phyloP scores from a whole-genome alignment of 345 rosid species.

The Citrus cavaleriei region DNA sequence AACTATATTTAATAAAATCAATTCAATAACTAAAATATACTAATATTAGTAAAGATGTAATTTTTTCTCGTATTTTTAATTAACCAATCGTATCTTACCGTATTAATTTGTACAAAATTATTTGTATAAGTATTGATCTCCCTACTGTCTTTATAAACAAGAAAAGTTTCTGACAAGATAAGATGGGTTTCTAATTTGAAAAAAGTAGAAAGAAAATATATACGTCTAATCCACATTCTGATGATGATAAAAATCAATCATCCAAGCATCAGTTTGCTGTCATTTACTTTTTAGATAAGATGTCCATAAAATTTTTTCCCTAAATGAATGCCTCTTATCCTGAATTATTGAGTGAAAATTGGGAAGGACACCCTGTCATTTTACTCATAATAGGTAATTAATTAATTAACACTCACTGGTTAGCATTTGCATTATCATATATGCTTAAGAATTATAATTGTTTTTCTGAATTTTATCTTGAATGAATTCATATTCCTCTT shows the following conservation, averaged over 20 bases:
- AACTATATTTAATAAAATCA: too few species aligned
- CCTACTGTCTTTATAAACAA: background rate
- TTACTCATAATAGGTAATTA: background rate
- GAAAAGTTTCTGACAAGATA: background rate
- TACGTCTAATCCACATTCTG: background rate
- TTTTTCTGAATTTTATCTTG: background rate
- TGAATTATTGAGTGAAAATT: background rate
- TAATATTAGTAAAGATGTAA: too few species aligned
- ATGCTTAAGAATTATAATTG: background rate
- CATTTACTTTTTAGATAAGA: background rate
- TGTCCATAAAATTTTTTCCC: background rate
- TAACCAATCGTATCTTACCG: too few species aligned
- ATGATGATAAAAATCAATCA: background rate
- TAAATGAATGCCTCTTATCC: background rate
- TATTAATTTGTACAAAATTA: too few species aligned
- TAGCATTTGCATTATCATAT: too few species aligned
- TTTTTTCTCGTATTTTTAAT: too few species aligned
- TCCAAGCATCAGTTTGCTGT: background rate
- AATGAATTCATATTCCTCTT: background rate
- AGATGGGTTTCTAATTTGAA: background rate
- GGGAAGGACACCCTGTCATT: background rate
- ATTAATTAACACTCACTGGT: too few species aligned
- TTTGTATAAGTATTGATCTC: too few species aligned
- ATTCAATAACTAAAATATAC: too few species aligned
- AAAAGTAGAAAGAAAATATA: background rate